Evolutionary conservation across 2,329 filamentous ascomycete species (phyloP).

Genomic region (Penicillium sp.): DNA sequence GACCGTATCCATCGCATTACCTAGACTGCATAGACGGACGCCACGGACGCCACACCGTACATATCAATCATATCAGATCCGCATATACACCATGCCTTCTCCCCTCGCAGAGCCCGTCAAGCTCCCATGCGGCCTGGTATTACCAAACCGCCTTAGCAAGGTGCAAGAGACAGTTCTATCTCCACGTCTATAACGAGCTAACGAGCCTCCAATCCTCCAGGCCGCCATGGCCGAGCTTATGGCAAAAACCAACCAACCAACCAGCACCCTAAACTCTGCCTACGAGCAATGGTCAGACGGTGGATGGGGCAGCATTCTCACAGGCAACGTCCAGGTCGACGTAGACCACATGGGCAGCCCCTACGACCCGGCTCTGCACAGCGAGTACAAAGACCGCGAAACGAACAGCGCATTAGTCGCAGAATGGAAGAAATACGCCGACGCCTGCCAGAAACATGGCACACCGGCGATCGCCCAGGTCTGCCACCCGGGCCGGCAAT

Average conservation of each 20-base stretch:
- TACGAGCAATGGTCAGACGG: constrained; percentile 53
- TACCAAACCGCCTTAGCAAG: constrained; percentile 55
- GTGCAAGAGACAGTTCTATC: constrained; percentile 10
- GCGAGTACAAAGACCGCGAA: constrained; percentile 24
- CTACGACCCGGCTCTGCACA: constrained; percentile 29
- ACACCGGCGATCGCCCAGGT: constrained; percentile 45
- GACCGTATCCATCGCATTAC: background rate
- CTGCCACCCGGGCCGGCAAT: constrained; percentile 47
- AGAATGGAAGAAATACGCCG: constrained; percentile 31
- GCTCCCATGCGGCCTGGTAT: constrained; percentile 53
- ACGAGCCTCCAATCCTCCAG: constrained; percentile 32
- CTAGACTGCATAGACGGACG: background rate
- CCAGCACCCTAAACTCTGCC: constrained; percentile 40
- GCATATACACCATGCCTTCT: constrained; percentile 21
- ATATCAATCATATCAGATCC: background rate
- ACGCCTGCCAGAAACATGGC: constrained; percentile 36
- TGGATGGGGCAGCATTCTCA: constrained; percentile 44
- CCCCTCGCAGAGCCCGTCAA: constrained; percentile 45
- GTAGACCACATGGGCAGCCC: constrained; percentile 39
- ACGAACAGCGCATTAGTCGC: constrained; percentile 19
- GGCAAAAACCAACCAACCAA: constrained; percentile 47
- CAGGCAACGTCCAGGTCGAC: constrained; percentile 47
- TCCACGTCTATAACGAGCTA: background rate
- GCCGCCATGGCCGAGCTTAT: constrained; percentile 45
- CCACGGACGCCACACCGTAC: background rate